These are phyloP conservation scores for Aspergillus sp. DNA, from an alignment of 2,329 filamentous ascomycete genomes.

Conservation along the genomic window DNA sequence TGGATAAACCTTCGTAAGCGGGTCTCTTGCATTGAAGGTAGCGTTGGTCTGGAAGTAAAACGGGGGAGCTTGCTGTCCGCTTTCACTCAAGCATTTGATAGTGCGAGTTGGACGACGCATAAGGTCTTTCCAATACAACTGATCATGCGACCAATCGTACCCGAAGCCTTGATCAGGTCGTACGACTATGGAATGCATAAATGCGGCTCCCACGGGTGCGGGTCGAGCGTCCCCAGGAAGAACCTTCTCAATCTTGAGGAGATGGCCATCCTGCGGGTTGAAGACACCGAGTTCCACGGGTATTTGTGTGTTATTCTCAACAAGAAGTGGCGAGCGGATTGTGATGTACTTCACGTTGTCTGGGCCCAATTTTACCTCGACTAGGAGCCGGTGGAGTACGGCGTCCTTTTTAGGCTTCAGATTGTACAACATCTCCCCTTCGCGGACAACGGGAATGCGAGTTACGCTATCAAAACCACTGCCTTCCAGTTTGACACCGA, in stretches of 20 bases:
- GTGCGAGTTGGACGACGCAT: constrained; percentile 81
- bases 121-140: constrained; percentile 89
- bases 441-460: constrained; percentile 86
- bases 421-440: constrained; percentile 88
- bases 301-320: constrained; percentile 97
- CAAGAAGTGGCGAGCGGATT: constrained; percentile 81
- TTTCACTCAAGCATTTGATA: constrained; percentile 83
- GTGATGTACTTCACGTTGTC: constrained; percentile 99
- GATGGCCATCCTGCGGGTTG: constrained; percentile 79
- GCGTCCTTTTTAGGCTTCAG: constrained; percentile 83
- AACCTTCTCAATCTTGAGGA: constrained; percentile 98
- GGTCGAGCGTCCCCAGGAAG: constrained; percentile 86
- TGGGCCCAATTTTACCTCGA: constrained; percentile 84
- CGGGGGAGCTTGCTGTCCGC: constrained; percentile 70
- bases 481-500: constrained; percentile 81
- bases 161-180: constrained; percentile 95
- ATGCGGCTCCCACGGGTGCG: constrained; percentile 88
- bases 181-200: constrained; percentile 81
- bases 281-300: constrained; percentile 91
- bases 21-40: constrained; percentile 78
- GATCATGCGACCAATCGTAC: constrained; percentile 90
- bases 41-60: constrained; percentile 98
- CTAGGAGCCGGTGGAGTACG: constrained; percentile 82
- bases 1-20: constrained; percentile 80
- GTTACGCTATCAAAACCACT: constrained; percentile 91